phyloP scores from a whole-genome alignment of 805 yeast species.

The Lipomyces chichibuensis region DNA sequence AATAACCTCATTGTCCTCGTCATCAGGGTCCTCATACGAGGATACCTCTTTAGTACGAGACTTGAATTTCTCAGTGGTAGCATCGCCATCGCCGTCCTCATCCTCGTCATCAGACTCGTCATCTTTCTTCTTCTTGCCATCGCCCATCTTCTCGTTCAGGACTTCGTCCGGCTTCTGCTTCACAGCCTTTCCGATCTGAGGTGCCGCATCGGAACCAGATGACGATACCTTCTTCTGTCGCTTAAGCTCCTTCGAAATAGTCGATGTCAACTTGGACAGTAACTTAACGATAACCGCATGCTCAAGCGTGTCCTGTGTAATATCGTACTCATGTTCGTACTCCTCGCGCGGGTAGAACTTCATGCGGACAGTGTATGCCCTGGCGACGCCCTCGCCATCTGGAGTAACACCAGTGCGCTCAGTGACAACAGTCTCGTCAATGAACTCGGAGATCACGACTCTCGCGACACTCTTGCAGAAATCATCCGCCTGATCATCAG shows the following conservation, averaged over 20 bases:
- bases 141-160: constrained; percentile 53
- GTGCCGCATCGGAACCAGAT: constrained; percentile 40
- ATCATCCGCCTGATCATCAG: constrained; percentile 84
- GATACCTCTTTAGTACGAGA: constrained; percentile 79
- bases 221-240: constrained; percentile 64
- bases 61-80: constrained; percentile 61
- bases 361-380: constrained; percentile 76
- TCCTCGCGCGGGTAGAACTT: constrained; percentile 75
- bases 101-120: constrained; percentile 43
- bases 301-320: constrained; percentile 77
- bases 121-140: constrained; percentile 37
- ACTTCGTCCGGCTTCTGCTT: constrained; percentile 57
- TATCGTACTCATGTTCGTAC: constrained; percentile 86
- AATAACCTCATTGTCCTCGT: constrained; percentile 90
- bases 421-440: constrained; percentile 79
- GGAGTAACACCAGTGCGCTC: constrained; percentile 76
- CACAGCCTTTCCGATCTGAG: constrained; percentile 48
- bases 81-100: constrained; percentile 65
- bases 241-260: constrained; percentile 77
- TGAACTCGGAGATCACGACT: constrained; percentile 83
- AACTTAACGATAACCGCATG: constrained; percentile 65
- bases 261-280: constrained; percentile 64
- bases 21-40: constrained; percentile 93
- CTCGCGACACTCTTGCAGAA: constrained; percentile 89
- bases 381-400: constrained; percentile 52